A percentile compares a stretch with the other conserved stretches of the same genome.
Conservation (phyloP, 2,329 filamentous ascomycete genomes). For the Elsinoe ampelina region DNA sequence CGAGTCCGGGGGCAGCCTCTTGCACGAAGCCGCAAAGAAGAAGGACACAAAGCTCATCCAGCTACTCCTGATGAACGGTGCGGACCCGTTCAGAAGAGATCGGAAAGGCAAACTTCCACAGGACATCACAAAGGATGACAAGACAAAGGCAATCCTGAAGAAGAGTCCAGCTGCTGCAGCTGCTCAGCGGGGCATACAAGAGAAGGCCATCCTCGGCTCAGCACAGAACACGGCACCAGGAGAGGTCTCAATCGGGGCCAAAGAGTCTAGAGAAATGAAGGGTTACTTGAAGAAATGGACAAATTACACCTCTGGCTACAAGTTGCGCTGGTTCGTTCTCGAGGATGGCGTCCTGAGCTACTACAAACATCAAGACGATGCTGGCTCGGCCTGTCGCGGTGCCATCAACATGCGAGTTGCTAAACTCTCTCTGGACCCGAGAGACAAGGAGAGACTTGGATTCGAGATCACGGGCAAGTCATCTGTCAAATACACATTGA, state of each 20-base stretch:
- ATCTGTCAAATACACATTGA: constrained; percentile 95
- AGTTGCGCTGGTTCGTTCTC: constrained; percentile 93
- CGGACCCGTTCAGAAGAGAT: constrained; percentile 90
- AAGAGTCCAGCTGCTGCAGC: constrained; percentile 88
- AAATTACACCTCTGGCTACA: constrained; percentile 95
- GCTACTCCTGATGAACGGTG: constrained; percentile 81
- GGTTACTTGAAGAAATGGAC: constrained; percentile 99
- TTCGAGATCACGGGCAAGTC: constrained; percentile 98
- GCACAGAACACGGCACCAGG: constrained; percentile 22
- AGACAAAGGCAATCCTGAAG: constrained; percentile 79
- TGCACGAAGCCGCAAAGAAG: constrained; percentile 87
- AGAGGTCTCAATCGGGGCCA: constrained; percentile 47
- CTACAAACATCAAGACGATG: constrained; percentile 98
- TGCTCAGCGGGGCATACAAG: constrained; percentile 89
- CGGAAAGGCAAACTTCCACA: constrained; percentile 92
- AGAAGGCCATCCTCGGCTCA: constrained; percentile 87
- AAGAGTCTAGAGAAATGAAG: constrained; percentile 93
- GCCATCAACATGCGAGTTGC: constrained; percentile 99
- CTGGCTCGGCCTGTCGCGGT: constrained; percentile 87
- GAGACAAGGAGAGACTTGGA: constrained; percentile 72
- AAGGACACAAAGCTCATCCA: constrained; percentile 83
- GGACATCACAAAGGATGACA: constrained; percentile 91
- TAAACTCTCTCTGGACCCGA: constrained; percentile 85
- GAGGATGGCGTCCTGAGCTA: constrained; percentile 97
- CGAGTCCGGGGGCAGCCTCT: constrained; percentile 77